These are phyloP conservation scores for Yueomyces sp. DNA, from an alignment of 1,139 yeast species.

Conservation along the genomic window DNA sequence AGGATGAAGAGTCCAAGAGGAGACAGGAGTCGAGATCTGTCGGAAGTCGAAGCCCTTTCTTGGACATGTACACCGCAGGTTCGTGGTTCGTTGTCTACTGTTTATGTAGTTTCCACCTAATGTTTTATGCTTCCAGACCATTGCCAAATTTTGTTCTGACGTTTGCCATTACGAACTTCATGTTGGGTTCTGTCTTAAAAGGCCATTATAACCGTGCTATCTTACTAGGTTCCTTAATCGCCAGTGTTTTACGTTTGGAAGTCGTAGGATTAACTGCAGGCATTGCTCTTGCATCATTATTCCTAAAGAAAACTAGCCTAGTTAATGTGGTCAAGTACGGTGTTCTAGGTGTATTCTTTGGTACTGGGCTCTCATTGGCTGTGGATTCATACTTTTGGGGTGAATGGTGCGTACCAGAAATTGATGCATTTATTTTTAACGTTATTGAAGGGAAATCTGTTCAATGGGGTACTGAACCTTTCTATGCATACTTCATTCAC, in stretches of 20 bases:
- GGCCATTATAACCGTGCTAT: conserved; percentile 43
- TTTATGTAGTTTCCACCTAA: conserved; percentile 63
- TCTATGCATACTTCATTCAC: conserved; percentile 47
- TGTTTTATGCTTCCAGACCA: conserved; percentile 68
- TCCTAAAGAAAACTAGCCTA: conserved; percentile 35
- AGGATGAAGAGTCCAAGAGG: conserved; percentile 8
- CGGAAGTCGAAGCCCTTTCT: background rate
- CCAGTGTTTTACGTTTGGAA: conserved; percentile 65
- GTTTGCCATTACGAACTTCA: conserved; percentile 55
- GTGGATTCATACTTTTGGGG: conserved; percentile 78
- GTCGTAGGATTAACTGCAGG: conserved; percentile 47
- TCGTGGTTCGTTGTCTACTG: conserved; percentile 50
- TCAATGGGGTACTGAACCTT: conserved; percentile 81
- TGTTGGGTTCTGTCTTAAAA: conserved; percentile 37
- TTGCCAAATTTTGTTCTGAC: conserved; percentile 73
- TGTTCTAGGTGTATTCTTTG: conserved; percentile 42
- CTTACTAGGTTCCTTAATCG: conserved; percentile 46
- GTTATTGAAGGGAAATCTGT: conserved; percentile 59
- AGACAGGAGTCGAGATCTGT: conserved; percentile 1
- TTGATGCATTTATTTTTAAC: conserved; percentile 60
- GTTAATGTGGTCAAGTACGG: conserved; percentile 29
- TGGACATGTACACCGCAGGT: conserved; percentile 24
- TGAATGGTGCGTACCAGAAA: conserved; percentile 48
- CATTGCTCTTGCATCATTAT: conserved; percentile 29
- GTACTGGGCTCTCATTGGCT: conserved; percentile 34